These are phyloP conservation scores for Gloeopeniophorella convolvens DNA, from an alignment of 768 basidiomycete genomes.

Conservation along the genomic window DNA sequence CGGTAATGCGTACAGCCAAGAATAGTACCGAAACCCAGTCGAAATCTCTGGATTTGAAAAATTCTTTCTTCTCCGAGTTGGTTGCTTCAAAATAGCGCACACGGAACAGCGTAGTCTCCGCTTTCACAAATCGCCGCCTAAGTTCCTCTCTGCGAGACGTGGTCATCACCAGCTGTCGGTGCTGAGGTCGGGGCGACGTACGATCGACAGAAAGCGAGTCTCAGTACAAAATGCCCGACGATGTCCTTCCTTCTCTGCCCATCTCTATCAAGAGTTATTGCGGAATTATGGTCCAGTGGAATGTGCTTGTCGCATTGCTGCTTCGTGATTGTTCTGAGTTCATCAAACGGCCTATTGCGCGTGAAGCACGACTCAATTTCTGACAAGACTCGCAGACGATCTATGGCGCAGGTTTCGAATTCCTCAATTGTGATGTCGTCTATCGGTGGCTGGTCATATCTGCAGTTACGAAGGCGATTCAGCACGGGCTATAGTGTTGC, in stretches of 20 bases:
- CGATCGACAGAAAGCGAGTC: slow-evolving; percentile 95
- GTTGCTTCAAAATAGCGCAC: slow-evolving; percentile 70
- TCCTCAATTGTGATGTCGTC: slow-evolving; percentile 92
- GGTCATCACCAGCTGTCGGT: neutral
- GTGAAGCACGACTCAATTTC: slow-evolving; percentile 88
- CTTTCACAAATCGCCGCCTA: slow-evolving; percentile 79
- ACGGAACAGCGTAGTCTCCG: slow-evolving; percentile 79
- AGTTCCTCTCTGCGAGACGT: slow-evolving; percentile 69
- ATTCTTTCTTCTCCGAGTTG: slow-evolving; percentile 49
- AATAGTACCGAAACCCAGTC: slow-evolving; percentile 53
- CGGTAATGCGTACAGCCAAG: slow-evolving; percentile 4
- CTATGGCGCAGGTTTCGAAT: slow-evolving; percentile 87
- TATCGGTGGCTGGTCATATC: slow-evolving; percentile 81
- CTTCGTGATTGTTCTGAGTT: slow-evolving; percentile 57
- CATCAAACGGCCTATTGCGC: slow-evolving; percentile 76
- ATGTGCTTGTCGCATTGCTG: slow-evolving; percentile 70
- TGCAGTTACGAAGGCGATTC: slow-evolving; percentile 26
- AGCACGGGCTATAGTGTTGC: neutral
- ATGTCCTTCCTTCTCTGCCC: slow-evolving; percentile 76
- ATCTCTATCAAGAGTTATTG: slow-evolving; percentile 41
- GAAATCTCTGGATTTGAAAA: slow-evolving; percentile 60
- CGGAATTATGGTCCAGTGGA: slow-evolving; percentile 55
- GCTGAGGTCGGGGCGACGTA: slow-evolving; percentile 39
- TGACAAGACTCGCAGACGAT: slow-evolving; percentile 79
- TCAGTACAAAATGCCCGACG: slow-evolving; percentile 87